These are phyloP conservation scores for Ophiosphaerella korrae DNA, from an alignment of 2,329 filamentous ascomycete genomes.

Conservation along the genomic window DNA sequence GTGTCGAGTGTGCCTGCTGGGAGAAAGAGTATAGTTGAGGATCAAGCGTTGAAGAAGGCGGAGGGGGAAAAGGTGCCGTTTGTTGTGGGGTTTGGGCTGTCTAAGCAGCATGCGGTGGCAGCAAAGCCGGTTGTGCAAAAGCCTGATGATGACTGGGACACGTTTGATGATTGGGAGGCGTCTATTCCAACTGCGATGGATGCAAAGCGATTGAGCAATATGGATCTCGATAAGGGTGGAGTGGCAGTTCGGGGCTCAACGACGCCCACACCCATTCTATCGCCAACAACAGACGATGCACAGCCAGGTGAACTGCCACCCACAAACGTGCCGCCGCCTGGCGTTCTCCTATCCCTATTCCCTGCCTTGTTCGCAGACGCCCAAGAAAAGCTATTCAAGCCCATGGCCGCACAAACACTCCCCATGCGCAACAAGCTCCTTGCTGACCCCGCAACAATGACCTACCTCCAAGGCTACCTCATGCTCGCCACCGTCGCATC, in stretches of 20 bases:
- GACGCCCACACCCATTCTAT: constrained; percentile 26
- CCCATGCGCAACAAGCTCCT: constrained; percentile 68
- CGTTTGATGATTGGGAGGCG: constrained; percentile 51
- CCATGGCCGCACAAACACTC: constrained; percentile 63
- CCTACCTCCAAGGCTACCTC: constrained; percentile 69
- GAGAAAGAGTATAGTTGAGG: background rate
- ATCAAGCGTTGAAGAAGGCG: background rate
- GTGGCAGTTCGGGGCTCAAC: background rate
- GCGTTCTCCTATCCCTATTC: constrained; percentile 78
- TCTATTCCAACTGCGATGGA: constrained; percentile 31
- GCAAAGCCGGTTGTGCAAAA: constrained; percentile 9
- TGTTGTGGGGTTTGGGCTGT: constrained; percentile 17
- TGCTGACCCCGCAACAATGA: constrained; percentile 64
- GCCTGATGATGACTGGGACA: constrained; percentile 51
- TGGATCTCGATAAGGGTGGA: constrained; percentile 2
- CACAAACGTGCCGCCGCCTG: constrained; percentile 87
- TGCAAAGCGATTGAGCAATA: constrained; percentile 9
- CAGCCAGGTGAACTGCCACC: constrained; percentile 60
- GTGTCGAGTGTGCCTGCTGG: constrained; percentile 22
- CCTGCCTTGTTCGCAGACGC: constrained; percentile 71
- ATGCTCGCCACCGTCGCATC: constrained; percentile 69
- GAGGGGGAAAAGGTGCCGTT: constrained; percentile 13
- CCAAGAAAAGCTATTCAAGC: constrained; percentile 67
- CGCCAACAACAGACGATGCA: constrained; percentile 25
- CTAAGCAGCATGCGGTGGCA: constrained; percentile 5